Conservation (phyloP, 371 early-diverging fungal genomes). For the Saksenaea vasiformis region DNA sequence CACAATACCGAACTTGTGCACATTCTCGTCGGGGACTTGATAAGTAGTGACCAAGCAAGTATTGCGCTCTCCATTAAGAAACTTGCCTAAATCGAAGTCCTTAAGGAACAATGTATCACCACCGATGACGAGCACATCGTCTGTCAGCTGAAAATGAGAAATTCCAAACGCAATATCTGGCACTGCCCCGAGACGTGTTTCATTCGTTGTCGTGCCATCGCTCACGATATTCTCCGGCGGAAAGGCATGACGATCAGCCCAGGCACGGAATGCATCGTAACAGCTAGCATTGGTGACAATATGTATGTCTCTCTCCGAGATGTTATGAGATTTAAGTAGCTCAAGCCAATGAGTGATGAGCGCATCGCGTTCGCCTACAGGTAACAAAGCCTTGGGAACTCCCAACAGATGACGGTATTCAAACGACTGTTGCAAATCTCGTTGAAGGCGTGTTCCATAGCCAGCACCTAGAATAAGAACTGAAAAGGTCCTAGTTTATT, state of each 20-base stretch:
- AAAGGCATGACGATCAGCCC: constrained; percentile 47
- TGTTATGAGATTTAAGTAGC: constrained; percentile 28
- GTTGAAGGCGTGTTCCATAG: constrained; percentile 60
- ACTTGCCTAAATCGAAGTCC: constrained; percentile 45
- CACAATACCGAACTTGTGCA: constrained; percentile 60
- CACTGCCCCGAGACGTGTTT: constrained; percentile 60
- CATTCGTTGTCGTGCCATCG: constrained; percentile 56
- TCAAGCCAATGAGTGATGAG: constrained; percentile 58
- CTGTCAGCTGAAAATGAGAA: constrained; percentile 26
- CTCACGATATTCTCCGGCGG: constrained; percentile 49
- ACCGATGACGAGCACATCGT: constrained; percentile 56
- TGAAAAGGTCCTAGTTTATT: constrained; percentile 5
- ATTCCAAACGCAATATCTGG: constrained; percentile 58
- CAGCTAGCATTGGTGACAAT: constrained; percentile 50
- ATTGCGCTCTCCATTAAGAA: constrained; percentile 11
- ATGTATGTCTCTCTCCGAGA: constrained; percentile 28
- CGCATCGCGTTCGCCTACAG: constrained; percentile 48
- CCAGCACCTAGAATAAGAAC: constrained; percentile 59
- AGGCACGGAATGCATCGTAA: constrained; percentile 44
- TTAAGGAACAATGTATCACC: constrained; percentile 62
- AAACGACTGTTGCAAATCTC: constrained; percentile 31
- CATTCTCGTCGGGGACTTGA: constrained; percentile 37
- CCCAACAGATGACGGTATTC: constrained; percentile 44
- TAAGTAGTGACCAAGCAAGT: constrained; percentile 52
- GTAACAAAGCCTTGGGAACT: constrained; percentile 54